Evolutionary conservation across 2,329 filamentous ascomycete species (phyloP), one percentile per base, ranked within the genome.

Genomic region (Clonostachys rosea): DNA sequence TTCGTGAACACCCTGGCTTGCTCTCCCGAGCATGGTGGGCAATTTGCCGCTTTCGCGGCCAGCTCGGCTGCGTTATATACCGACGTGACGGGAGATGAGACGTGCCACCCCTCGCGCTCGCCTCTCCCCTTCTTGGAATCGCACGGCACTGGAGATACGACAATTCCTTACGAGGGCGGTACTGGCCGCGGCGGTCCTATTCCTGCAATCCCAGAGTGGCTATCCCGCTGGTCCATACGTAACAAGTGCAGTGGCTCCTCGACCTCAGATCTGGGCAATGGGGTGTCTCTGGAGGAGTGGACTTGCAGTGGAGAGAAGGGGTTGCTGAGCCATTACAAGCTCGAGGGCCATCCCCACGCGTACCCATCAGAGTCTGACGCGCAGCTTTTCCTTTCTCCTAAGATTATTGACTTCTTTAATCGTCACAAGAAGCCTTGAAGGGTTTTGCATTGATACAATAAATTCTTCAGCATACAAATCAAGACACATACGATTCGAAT

Each of bases 1-100:
- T 70, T 75, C 50, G 58, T 68, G 16, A 62, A 63, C 4, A 65
- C 64, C 5, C 57, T 74, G 14, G 71, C 72, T 5, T 75, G 71
- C 54, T 62, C 66, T 46, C 46, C 56, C 3, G 49, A 56, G 1
- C 59, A 69, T 6, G 66, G 65, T 34, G 56, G 48, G 2, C 58
- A 66, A 4, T 70, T 75, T 49, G 63, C 65, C 0, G 71, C 68
- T 3, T 69, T 73, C 43, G 69, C 71, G 1, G 53, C 66, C 13
- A 61, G 67, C 34, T 67, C 69, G 0, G 70, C 69, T 0, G 63
- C 71, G 0, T 69, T 68, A 44, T 74, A 75, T 53, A 67, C 64
- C 8, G 62, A 69, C 13, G 52, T 53, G 20, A 34, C 46, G 34
- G 52, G 50, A 13, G 52, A 57, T 5, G 49, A 52, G 3, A 55